A percentile compares a stretch with the other conserved stretches of the same genome.
Evolutionary conservation across 2,329 filamentous ascomycete genomes (phyloP).

Genomic region (Clonostachys rhizophaga): DNA sequence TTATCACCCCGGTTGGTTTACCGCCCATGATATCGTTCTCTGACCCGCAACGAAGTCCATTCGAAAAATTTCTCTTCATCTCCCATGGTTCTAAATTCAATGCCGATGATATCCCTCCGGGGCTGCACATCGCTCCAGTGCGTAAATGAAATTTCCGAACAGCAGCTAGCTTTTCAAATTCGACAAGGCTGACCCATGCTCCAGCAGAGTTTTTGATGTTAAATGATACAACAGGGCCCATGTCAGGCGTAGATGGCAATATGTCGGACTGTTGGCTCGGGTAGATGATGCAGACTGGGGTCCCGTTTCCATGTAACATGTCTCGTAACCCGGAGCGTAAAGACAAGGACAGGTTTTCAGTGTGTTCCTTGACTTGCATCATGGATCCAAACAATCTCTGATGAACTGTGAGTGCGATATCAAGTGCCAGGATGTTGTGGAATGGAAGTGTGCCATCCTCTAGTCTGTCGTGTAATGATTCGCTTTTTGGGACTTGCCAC

Average conservation of each 20-base stretch:
- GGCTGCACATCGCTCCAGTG: conserved; percentile 88
- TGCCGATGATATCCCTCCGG: conserved; percentile 73
- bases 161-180: conserved; percentile 81
- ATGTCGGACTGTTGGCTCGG: conserved; percentile 12
- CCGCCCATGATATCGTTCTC: conserved; percentile 79
- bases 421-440: conserved; percentile 82
- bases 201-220: conserved; percentile 69
- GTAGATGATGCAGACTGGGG: conserved; percentile 64
- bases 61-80: conserved; percentile 78
- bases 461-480: conserved; percentile 71
- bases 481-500: conserved; percentile 77
- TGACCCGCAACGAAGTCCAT: conserved; percentile 78
- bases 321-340: conserved; percentile 53
- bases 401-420: conserved; percentile 69
- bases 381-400: conserved; percentile 67
- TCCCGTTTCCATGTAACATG: conserved; percentile 66
- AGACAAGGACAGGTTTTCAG: conserved; percentile 55
- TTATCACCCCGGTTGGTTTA: conserved; percentile 82
- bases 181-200: conserved; percentile 73
- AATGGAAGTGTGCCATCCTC: conserved; percentile 92
- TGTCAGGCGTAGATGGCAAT: conserved; percentile 6
- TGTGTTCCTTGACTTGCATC: conserved; percentile 65
- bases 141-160: conserved; percentile 79
- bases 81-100: conserved; percentile 76
- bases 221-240: conserved; percentile 76